Base-by-base conservation (phyloP, 768 basidiomycete species). In the Rhodotorula kratochvilovae region DNA sequence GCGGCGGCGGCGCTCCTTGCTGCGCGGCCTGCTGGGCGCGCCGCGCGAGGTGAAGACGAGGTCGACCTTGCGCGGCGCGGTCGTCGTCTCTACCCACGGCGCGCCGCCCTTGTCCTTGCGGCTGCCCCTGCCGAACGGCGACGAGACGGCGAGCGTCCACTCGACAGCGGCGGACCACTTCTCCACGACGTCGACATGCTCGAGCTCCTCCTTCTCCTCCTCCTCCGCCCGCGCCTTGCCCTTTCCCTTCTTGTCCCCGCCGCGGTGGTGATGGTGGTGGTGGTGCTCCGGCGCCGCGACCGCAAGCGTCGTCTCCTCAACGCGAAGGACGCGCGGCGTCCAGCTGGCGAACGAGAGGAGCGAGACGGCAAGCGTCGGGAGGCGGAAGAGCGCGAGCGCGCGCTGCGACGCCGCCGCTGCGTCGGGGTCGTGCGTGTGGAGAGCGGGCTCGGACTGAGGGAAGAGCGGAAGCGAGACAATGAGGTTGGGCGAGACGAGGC, bases 401-500 rank as follows among this genome's bases (percentile, higher is more conserved):
- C 27, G 25, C 23, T 25, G 7, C 31, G 61, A 27, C 3, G 16
- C 1, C 12, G 27, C 5, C 31, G 29, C n/a, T 29, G 16, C 7
- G 29, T 55, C 33, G 31, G 21, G 19, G 46, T 10, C 19, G 7
- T 11, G 31, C 7, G 61, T 5, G 60, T 2, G 35, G 7, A 19
- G 25, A 21, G 12, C 3, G 27, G 35, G 50, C 16, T 50, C 33
- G 21, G 48, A 25, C 0, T n/a, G 27, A 4, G 48, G 61, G 35
- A 39, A 15, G 50, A 62, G 25, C 3, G 61, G 50, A 27, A 62
- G 11, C 33, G 48, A 48, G 35, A 53, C 36, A 48, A 27, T n/a
- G 50, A 62, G 61, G 61, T 51, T 7, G 35, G 50, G 61, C 11
- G 48, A 39, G 27, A 62, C 12, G 48, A 62, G 61, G 33, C 25